These are phyloP conservation scores for Senna siamea DNA, from an alignment of 306 rosid species.

Conservation along the genomic window DNA sequence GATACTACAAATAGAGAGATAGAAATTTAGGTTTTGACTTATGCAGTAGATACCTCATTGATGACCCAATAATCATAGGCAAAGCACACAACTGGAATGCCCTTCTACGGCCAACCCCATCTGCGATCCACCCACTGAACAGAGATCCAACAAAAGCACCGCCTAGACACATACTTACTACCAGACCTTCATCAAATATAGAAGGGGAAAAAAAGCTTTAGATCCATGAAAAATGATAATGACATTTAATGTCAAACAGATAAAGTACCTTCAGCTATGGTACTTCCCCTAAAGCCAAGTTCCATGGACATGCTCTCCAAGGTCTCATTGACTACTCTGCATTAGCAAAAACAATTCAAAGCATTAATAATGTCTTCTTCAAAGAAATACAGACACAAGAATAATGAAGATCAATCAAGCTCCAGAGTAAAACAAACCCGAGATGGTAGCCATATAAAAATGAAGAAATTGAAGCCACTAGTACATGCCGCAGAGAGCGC, in stretches of 20 bases:
- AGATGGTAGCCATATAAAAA: slow-evolving; percentile 86
- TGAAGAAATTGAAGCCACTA: slow-evolving; percentile 76
- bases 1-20: slow-evolving; percentile 23
- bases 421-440: slow-evolving; percentile 54
- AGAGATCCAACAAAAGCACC: slow-evolving; percentile 84
- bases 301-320: slow-evolving; percentile 80
- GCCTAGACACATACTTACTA: slow-evolving; percentile 85
- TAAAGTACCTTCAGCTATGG: slow-evolving; percentile 77
- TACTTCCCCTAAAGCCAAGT: slow-evolving; percentile 75
- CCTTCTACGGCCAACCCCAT: slow-evolving; percentile 85
- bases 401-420: slow-evolving; percentile 36
- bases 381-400: not conserved
- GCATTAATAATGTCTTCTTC: slow-evolving; percentile 30
- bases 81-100: slow-evolving; percentile 87
- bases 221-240: slow-evolving; percentile 24
- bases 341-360: slow-evolving; percentile 31
- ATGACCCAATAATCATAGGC: slow-evolving; percentile 87
- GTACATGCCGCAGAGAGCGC: slow-evolving; percentile 63
- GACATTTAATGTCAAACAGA: slow-evolving; percentile 21
- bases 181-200: slow-evolving; percentile 66
- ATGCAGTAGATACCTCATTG: slow-evolving; percentile 62
- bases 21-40: not conserved
- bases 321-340: slow-evolving; percentile 88
- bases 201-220: slow-evolving; percentile 29
- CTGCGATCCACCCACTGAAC: slow-evolving; percentile 78